Base-by-base conservation (phyloP, 73 alveolate species). In the Symbiodinium pilosum region DNA sequence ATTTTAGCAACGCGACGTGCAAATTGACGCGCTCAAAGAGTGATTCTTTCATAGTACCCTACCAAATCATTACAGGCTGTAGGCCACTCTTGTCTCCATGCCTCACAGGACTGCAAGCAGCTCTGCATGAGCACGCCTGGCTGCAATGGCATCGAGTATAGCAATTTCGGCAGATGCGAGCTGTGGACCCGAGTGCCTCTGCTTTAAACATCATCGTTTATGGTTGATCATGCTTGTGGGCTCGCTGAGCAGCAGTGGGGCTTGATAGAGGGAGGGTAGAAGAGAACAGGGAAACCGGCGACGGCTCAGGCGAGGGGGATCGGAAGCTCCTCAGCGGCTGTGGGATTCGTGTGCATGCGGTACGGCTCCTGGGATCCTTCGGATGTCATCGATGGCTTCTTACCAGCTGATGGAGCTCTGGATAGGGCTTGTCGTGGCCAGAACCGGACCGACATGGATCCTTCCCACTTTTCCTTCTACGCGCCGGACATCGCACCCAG, bases 321-420 rank as follows among this genome's bases (percentile, higher is more conserved):
- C 75, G 95, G 95, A 84, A 89, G 95, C 95, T 41, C 87, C 44
- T 84, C 95, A 7, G 52, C 95, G 32, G 43, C 86, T 0, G 51
- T 40, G 24, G 95, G 95, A 16, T 89, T 56, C 14, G 83, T 68
- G 38, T 89, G 95, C 43, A 89, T 89, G 95, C 95, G 95, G 26
- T 89, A 89, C 75, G 95, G 95, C 73, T 64, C 87, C 30, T 89
- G 95, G 95, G 95, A 89, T 51, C 86, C 95, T 5, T 89, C 95
- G 38, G 95, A 89, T 21, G 95, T 89, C 12, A 34, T 89, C n/a
- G 95, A 89, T 41, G 95, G 95, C 75, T 89, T 89, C 73, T 42
- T 89, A 26, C 95, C 95, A 20, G 95, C 87, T 16, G 95, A 89
- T 68, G 95, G 95, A n/a, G 95, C 73, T 47, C 30, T 89, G 43